These are phyloP conservation scores for Atalantia buxifolia DNA, from an alignment of 345 rosid species.

Conservation along the genomic window DNA sequence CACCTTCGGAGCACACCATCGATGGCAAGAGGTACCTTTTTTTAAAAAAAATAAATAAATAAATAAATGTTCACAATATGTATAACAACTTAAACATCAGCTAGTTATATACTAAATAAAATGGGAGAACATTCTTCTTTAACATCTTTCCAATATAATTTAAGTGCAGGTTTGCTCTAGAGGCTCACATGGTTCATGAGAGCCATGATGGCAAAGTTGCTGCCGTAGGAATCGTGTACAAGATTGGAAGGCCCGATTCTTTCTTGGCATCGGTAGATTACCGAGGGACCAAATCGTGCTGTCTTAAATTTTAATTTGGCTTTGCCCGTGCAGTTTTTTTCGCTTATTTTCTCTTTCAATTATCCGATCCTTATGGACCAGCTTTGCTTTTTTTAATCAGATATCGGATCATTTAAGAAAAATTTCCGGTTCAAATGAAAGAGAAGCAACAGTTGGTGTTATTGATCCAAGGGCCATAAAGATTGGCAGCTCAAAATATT, in stretches of 20 bases:
- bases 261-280: conserved; percentile 53
- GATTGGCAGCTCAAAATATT: conserved; percentile 58
- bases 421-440: conserved; percentile 24
- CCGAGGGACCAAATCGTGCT: no score
- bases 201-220: conserved; percentile 51
- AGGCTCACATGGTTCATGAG: conserved; percentile 78
- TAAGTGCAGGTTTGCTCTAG: conserved; percentile 49
- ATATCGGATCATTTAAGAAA: conserved; percentile 32
- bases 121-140: not conserved
- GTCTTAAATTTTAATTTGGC: no score
- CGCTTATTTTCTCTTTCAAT: no score
- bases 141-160: not conserved
- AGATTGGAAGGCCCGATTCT: conserved; percentile 58
- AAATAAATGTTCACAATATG: not conserved
- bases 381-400: conserved; percentile 18
- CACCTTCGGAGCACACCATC: conserved; percentile 59
- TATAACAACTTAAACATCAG: not conserved
- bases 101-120: not conserved
- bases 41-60: no score
- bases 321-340: no score
- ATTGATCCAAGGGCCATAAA: conserved; percentile 49
- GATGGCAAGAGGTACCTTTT: conserved; percentile 36
- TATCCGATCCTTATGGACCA: no score
- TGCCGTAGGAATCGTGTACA: conserved; percentile 71
- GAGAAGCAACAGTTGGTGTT: conserved; percentile 36